Percentiles rank a stretch among this genome's conserved stretches.
phyloP scores from a whole-genome alignment of 176 grass and related monocot genomes.

The Dendrocalamus sinicus region DNA sequence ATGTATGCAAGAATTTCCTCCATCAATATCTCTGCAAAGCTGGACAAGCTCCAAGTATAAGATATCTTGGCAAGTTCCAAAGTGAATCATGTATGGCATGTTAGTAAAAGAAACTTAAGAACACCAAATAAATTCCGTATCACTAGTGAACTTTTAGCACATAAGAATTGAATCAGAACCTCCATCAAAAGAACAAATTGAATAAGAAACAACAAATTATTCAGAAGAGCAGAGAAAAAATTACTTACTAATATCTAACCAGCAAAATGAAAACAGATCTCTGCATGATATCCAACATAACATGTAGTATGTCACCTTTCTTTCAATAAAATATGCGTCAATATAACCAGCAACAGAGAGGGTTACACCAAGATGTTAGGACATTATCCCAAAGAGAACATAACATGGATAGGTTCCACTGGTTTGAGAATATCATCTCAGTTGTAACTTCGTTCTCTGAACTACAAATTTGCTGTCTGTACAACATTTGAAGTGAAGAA shows the following conservation, averaged over 20 bases:
- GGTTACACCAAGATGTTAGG: background rate
- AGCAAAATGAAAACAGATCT: slow-evolving; percentile 24
- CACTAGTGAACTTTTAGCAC: background rate
- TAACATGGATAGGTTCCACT: slow-evolving; percentile 4
- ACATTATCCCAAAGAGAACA: too few species aligned
- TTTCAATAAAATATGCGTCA: background rate
- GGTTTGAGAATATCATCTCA: background rate
- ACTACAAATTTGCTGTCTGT: background rate
- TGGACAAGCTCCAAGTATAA: slow-evolving; percentile 7
- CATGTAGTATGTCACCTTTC: slow-evolving; percentile 25
- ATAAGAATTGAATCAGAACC: slow-evolving; percentile 16
- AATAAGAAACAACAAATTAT: slow-evolving; percentile 15
- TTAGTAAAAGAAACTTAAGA: slow-evolving; percentile 15
- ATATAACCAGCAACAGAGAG: background rate
- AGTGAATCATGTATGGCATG: slow-evolving; percentile 4
- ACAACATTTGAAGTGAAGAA: slow-evolving; percentile 25
- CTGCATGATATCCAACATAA: slow-evolving; percentile 11
- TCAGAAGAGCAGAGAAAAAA: background rate
- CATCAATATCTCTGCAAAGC: slow-evolving; percentile 21
- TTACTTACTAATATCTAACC: background rate
- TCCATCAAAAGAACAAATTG: slow-evolving; percentile 18
- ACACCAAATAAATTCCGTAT: background rate
- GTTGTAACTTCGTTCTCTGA: background rate
- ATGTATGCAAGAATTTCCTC: slow-evolving; percentile 1
- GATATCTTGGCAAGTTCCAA: background rate